Evolutionary conservation across 768 basidiomycete species (phyloP), one percentile per base, ranked within the genome.

Genomic region (Hygrocybe coccinea): DNA sequence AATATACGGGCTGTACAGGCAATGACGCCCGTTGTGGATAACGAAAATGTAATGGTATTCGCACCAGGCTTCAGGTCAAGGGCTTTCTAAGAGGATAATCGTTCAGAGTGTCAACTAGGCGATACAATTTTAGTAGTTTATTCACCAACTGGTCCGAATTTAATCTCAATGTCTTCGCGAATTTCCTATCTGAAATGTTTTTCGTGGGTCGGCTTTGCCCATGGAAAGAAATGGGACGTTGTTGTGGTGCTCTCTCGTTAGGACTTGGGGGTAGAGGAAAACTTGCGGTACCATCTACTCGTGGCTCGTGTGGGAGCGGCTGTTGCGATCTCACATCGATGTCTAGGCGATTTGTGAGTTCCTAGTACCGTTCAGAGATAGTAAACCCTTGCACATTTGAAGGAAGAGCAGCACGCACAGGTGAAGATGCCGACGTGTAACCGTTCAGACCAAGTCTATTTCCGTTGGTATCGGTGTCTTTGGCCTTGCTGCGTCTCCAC

Each of bases 1-100:
- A 99, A 99, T 58, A 99, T 90, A 4, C 93, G 80, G 17, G 97
- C 91, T 2, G 93, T 86, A 56, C 94, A 95, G 2, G 88, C 91
- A 1, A 89, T 81, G 1, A 78, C 79, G 4, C 91, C 90, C 1
- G 89, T 85, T 2, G 88, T 80, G 11, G 91, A 90, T 38, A 97
- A 81, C 1, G 94, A 95, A 67, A 98, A 99, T 0, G 94, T 93
- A 59, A 98, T 87, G 2, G 87, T 79, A 64, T 99, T 99, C 1
- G 92, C 78, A 2, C 97, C 95, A 24, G 87, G 76, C 65, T 89
- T 89, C 59, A 98, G 74, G 47, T 89, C 79, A 22, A 98, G 77
- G 9, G 80, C 76, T 89, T 92, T 94, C 92, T 95, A 65, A 12
- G 50, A 35, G 38, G 33, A 22, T 11, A 37, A 33, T 24, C 24